phyloP scores from a whole-genome alignment of 306 rosid species.

The Mimosa pudica region DNA sequence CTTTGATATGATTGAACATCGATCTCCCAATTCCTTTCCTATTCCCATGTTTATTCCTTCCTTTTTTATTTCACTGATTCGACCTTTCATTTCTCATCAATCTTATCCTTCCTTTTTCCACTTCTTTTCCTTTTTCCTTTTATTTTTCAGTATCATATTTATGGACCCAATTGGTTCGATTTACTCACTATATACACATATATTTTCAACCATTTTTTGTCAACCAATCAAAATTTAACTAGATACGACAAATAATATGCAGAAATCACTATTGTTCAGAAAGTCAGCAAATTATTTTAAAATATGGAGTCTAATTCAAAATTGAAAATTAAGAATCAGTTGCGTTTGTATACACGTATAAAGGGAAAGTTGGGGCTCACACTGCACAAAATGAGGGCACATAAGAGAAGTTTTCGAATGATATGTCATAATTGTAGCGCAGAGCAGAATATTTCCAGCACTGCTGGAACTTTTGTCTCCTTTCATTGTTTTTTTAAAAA shows the following conservation, averaged over 20 bases:
- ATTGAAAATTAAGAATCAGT: not conserved
- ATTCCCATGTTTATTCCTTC: slow-evolving; percentile 37
- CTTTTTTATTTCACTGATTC: slow-evolving; percentile 6
- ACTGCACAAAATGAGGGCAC: slow-evolving; percentile 27
- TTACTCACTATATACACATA: not conserved
- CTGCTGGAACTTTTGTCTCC: slow-evolving; percentile 35
- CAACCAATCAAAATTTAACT: not conserved
- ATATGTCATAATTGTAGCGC: slow-evolving; percentile 30
- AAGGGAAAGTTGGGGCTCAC: not conserved
- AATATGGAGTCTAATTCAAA: not conserved
- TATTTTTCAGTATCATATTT: not conserved
- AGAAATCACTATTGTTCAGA: not conserved
- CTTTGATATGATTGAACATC: slow-evolving; percentile 30
- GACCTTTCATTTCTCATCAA: slow-evolving; percentile 33
- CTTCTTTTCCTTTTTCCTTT: not conserved
- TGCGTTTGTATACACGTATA: not conserved
- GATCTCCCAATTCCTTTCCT: slow-evolving; percentile 37
- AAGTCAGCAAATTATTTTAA: not conserved
- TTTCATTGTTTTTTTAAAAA: not conserved
- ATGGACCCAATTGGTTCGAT: not conserved
- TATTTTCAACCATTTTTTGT: not conserved
- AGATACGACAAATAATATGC: not conserved
- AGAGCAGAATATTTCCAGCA: slow-evolving; percentile 30
- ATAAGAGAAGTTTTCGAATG: slow-evolving; percentile 30
- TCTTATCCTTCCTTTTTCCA: not conserved